Evolutionary conservation across 805 yeast species (phyloP), one percentile per base, ranked within the genome.

Genomic region (Suhomyces tanzawaensis): DNA sequence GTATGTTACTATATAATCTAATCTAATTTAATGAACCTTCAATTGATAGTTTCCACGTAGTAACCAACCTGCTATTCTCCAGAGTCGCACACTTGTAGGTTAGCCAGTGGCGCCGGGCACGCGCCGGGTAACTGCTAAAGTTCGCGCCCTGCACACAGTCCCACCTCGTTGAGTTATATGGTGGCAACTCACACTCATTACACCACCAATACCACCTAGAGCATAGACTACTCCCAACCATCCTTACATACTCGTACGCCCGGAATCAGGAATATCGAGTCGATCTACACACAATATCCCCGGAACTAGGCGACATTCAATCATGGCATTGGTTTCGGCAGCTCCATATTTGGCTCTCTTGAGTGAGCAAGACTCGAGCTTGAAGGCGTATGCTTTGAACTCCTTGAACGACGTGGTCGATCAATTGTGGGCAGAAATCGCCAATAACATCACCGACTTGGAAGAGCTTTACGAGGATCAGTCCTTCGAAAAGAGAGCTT

Each of bases 341-440:
- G 89, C 95, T 25, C 95, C 96, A 29, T 85, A 85, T 52, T 74
- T 93, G 63, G 96, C 98, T 27, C 77, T 93, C 46, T 73, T 93
- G 57, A 79, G 80, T 45, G 99, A 93, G 66, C 72, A 80, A 7
- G 97, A 93, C 59, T 66, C 76, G 34, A 64, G 74, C 36, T 77
- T 93, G 49, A 90, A 88, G 61, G 72, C 82, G 24, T 86, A 87
- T 58, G 99, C 98, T 14, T 74, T 93, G 55, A 70, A 82, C 40
- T 81, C 95, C 14, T 77, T 93, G 48, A 85, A 89, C 58, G 75
- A 69, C 19, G 76, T 85, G 35, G 96, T 88, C 36, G 95, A 89
- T 66, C 90, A 87, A 62, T 74, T 88, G 42, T 93, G 99, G 99
- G 88, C 99, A 3, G 98, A 93, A 69, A 85, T 93, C 41, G 95